Base-by-base conservation (phyloP, 2,329 filamentous ascomycete genomes). In the Sporothrix brunneoviolacea region DNA sequence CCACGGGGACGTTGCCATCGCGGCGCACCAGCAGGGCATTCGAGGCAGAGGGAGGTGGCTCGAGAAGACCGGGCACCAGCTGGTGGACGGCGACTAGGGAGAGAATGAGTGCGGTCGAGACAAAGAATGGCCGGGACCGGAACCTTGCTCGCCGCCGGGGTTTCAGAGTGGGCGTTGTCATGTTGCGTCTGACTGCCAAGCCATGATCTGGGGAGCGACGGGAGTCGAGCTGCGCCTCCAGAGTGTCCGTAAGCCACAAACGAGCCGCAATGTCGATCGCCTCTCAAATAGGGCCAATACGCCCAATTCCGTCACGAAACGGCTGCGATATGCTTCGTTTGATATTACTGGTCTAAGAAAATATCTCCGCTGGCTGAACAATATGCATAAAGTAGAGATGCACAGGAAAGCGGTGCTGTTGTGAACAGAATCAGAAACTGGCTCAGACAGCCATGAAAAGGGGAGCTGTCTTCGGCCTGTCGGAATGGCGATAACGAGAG, bases 71-170 rank as follows among this genome's bases (percentile, higher is more conserved):
- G 1, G 44, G 48, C 3, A 18, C 24, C 6, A 42, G n/a, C 22
- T 19, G 21, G 54, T 70, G 74, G 28, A 69, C 65, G 15, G 71
- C 67, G 46, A 79, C 62, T 7, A 76, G 47, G 28, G 68, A 68
- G 44, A 55, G 41, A 13, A 80, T 59, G 51, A 79, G 58, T 30
- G 75, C 60, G 28, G 74, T 60, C 10, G 73, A 74, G 5, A 68
- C 62, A 55, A 73, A 73, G 51, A 79, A 75, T 7, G 76, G 76
- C 52, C 75, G 70, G 43, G 68, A 65, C 62, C 67, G 69, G 60
- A 71, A 62, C 49, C 66, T 66, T 53, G 62, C 59, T 54, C 67
- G 67, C 57, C 65, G 45, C 22, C 53, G 53, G 63, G 27, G 48
- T 6, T 38, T 28, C 54, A 53, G 46, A 49, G 49, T 49, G 48